Evolutionary conservation across 805 yeast genomes (phyloP), one percentile per base, ranked within the genome.

Genomic region (Candida sphagnicola): DNA sequence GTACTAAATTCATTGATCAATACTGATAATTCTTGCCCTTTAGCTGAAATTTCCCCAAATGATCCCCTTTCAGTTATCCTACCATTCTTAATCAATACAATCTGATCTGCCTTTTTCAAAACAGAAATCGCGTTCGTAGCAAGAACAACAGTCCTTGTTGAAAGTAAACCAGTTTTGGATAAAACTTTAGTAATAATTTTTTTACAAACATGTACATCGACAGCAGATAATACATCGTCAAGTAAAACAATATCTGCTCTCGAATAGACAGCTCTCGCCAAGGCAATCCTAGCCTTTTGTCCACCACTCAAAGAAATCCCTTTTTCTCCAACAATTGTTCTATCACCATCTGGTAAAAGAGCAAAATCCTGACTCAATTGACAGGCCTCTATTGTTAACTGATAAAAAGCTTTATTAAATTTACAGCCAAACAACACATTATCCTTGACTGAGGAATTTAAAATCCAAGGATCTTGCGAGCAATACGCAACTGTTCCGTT

Each of bases 31-130:
- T 59, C 62, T 1, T 71, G 61, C 11, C 55, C 56, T 12, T 48
- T 49, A 1, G 43, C 65, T 70, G 74, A 55, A 13, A 78, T 70
- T 34, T 74, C 72, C 5, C 62, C 53, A 53, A 73, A 83, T 5
- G 69, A 63, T 10, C 87, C 68, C n/a, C 53, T 44, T 42, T 67
- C 72, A n/a, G 49, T 41, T 16, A 66, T 57, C 14, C 49, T 43
- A 5, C 65, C 64, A 16, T 39, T 45, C 26, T 49, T 51, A 40
- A 67, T 50, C 39, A 63, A 52, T 33, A 53, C 57, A 31, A 64
- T 65, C 33, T 56, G 53, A 38, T 56, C 50, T 12, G 71, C 67
- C 37, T 56, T 48, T 26, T 61, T 62, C 39, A 67, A 52, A 12
- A 67, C 65, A 26, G 54, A 47, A 25, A 65, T 66, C 3, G 67